phyloP scores from a whole-genome alignment of 2,329 filamentous ascomycete species.

The Arachnopeziza araneosa region DNA sequence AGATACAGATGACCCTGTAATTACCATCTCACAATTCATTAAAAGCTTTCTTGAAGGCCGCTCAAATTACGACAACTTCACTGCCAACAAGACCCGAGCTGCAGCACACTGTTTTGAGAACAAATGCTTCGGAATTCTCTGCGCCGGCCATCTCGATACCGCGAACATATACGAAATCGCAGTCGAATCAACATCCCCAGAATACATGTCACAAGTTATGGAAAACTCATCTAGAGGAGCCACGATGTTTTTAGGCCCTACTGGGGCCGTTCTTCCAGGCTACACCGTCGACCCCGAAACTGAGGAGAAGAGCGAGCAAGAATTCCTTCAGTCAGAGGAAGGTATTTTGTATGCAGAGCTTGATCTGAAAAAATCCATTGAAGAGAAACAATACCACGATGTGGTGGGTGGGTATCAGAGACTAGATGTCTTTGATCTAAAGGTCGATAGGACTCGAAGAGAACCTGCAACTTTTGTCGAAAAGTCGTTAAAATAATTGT shows the following conservation, averaged over 20 bases:
- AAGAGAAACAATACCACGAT: slow-evolving; percentile 53
- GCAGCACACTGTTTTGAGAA: slow-evolving; percentile 54
- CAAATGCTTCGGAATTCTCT: slow-evolving; percentile 50
- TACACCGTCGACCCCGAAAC: slow-evolving; percentile 32
- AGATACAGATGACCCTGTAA: no score
- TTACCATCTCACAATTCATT: no score
- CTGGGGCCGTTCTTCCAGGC: slow-evolving; percentile 35
- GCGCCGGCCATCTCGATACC: slow-evolving; percentile 38
- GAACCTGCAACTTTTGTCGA: no score
- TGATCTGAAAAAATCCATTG: slow-evolving; percentile 43
- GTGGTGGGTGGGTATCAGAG: slow-evolving; percentile 51
- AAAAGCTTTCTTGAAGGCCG: no score
- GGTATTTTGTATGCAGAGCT: slow-evolving; percentile 48
- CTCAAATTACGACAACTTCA: slow-evolving; percentile 47
- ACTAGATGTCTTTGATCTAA: slow-evolving; percentile 39
- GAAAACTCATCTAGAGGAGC: slow-evolving; percentile 37
- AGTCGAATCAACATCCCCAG: slow-evolving; percentile 25
- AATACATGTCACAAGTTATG: slow-evolving; percentile 31
- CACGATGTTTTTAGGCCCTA: slow-evolving; percentile 47
- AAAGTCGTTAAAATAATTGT: no score
- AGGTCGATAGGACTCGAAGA: no score
- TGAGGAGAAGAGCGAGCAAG: slow-evolving; percentile 21
- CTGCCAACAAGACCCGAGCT: slow-evolving; percentile 45
- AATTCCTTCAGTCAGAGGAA: slow-evolving; percentile 41
- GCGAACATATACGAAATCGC: slow-evolving; percentile 34